phyloP scores from a whole-genome alignment of 176 grass and related monocot genomes.

The Musa troglodytarum region DNA sequence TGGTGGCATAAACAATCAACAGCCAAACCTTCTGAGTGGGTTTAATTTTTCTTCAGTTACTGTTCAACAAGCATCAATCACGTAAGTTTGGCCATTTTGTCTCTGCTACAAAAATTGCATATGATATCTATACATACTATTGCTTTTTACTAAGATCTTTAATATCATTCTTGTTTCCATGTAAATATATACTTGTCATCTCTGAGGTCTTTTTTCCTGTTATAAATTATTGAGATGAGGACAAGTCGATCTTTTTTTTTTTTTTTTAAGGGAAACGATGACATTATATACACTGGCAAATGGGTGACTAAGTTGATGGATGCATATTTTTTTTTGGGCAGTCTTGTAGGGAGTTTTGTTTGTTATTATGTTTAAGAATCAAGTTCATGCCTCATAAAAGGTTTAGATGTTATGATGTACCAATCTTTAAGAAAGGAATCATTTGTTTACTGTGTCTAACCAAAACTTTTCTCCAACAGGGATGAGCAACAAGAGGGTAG shows the following conservation, averaged over 20 bases:
- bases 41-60: background rate
- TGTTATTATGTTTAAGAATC: background rate
- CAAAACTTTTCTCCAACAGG: background rate
- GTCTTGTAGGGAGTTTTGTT: background rate
- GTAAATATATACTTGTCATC: background rate
- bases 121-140: background rate
- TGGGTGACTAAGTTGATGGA: background rate
- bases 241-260: too few relatives aligned
- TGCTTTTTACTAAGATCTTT: background rate
- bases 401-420: background rate
- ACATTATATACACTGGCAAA: background rate
- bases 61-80: background rate
- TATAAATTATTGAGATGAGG: background rate
- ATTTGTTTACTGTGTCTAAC: background rate
- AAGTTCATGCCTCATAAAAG: background rate
- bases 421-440: background rate
- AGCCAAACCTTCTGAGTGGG: background rate
- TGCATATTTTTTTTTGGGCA: background rate
- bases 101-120: background rate
- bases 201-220: background rate
- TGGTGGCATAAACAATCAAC: conserved; percentile 9
- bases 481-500: background rate
- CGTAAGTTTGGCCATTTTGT: conserved; percentile 2
- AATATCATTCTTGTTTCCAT: background rate
- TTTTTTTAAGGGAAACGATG: too few relatives aligned